phyloP scores from a whole-genome alignment of 495 filamentous ascomycete genomes.

The Parathielavia appendiculata region DNA sequence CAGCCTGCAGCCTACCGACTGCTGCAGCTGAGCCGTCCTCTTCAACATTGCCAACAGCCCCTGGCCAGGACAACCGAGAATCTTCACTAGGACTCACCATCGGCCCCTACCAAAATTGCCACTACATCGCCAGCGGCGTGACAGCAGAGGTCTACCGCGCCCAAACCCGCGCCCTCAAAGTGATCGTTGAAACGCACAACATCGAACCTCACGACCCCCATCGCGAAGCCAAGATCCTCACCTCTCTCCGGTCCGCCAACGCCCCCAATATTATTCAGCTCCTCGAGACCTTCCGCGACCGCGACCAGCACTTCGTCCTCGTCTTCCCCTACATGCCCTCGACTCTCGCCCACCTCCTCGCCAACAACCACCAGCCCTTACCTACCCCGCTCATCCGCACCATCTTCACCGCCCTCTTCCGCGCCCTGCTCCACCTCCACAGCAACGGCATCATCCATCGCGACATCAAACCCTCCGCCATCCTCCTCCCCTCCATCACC shows the following conservation, averaged over 20 bases:
- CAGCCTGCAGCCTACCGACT: conserved; percentile 20
- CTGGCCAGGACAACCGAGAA: conserved; percentile 5
- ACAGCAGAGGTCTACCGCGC: conserved; percentile 74
- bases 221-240: conserved; percentile 71
- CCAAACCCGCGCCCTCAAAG: conserved; percentile 70
- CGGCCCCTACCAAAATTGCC: conserved; percentile 65
- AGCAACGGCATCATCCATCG: conserved; percentile 74
- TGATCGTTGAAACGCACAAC: conserved; percentile 68
- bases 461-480: conserved; percentile 88
- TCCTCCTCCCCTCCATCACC: conserved; percentile 57
- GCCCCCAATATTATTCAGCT: conserved; percentile 53
- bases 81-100: conserved; percentile 50
- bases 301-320: conserved; percentile 65
- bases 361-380: neutral
- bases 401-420: conserved; percentile 63
- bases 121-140: conserved; percentile 66
- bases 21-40: neutral
- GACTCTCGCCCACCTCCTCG: conserved; percentile 51
- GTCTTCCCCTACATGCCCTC: conserved; percentile 79
- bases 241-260: conserved; percentile 39
- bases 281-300: conserved; percentile 61
- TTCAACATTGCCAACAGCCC: neutral
- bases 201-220: conserved; percentile 73
- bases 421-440: conserved; percentile 69
- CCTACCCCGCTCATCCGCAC: conserved; percentile 15